A percentile compares a stretch with the other conserved stretches of the same genome.
phyloP scores from a whole-genome alignment of 768 basidiomycete species.

The Pholiota conissans region DNA sequence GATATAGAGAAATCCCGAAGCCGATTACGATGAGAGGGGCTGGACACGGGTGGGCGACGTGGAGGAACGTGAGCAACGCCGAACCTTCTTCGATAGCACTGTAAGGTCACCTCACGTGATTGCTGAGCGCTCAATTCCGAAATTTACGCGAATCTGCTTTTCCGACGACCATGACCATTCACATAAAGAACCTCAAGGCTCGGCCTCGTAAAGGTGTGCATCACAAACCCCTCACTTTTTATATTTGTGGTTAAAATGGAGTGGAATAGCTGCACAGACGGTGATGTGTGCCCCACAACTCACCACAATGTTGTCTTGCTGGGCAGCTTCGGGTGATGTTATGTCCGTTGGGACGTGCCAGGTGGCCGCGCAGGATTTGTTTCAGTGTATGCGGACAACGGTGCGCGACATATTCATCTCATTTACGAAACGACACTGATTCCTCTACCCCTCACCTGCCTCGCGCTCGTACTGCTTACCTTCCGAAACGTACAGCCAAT shows the following conservation, averaged over 20 bases:
- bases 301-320: slow-evolving; percentile 80
- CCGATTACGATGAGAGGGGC: background rate
- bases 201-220: slow-evolving; percentile 69
- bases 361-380: slow-evolving; percentile 58
- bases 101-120: slow-evolving; percentile 14
- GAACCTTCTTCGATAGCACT: slow-evolving; percentile 6
- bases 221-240: background rate
- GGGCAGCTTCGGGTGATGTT: slow-evolving; percentile 74
- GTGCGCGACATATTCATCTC: slow-evolving; percentile 43
- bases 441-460: background rate
- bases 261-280: slow-evolving; percentile 38
- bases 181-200: slow-evolving; percentile 81
- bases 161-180: slow-evolving; percentile 47
- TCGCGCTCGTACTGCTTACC: too few species aligned
- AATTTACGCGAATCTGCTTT: slow-evolving; percentile 2
- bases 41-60: slow-evolving; percentile 18
- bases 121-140: background rate
- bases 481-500: too few species aligned
- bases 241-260: slow-evolving; percentile 4
- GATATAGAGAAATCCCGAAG: background rate
- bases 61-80: slow-evolving; percentile 23
- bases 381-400: slow-evolving; percentile 83
- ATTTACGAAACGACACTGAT: background rate
- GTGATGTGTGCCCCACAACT: slow-evolving; percentile 71
- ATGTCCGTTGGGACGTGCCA: slow-evolving; percentile 55